Percentiles rank a stretch among this genome's conserved stretches.
These are phyloP conservation scores for Apiospora malaysiana DNA, from an alignment of 2,329 filamentous ascomycete species.

Conservation along the genomic window DNA sequence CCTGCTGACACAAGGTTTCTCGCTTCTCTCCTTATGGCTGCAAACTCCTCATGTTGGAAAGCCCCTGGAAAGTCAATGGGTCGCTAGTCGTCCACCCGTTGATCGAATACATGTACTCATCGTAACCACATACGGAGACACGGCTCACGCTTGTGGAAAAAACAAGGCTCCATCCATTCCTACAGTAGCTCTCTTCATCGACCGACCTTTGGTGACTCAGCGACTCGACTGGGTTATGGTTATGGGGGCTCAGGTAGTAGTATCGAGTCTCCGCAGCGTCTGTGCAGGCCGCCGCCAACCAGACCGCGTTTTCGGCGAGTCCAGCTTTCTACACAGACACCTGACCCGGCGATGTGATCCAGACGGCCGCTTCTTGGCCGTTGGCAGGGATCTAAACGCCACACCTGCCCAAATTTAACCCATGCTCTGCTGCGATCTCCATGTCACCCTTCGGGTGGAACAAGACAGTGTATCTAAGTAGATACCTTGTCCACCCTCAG, in stretches of 20 bases:
- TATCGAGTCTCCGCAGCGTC: conserved; percentile 33
- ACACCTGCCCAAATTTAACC: conserved; percentile 36
- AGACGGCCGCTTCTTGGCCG: conserved; percentile 38
- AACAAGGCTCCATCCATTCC: background rate
- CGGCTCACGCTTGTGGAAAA: background rate
- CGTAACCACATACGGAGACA: background rate
- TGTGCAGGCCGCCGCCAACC: conserved; percentile 39
- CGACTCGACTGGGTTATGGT: conserved; percentile 24
- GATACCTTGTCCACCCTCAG: conserved; percentile 16
- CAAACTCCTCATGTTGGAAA: background rate
- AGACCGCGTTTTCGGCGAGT: conserved; percentile 40
- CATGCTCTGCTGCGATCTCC: conserved; percentile 26
- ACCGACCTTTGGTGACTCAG: conserved; percentile 32
- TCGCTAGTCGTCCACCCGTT: background rate
- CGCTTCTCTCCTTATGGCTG: conserved; percentile 5
- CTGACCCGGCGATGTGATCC: conserved; percentile 27
- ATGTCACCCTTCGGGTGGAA: conserved; percentile 1
- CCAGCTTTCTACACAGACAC: conserved; percentile 31
- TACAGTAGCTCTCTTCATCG: conserved; percentile 13
- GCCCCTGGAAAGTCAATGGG: background rate
- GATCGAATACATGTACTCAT: background rate
- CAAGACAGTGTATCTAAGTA: conserved; percentile 20
- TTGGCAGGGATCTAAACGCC: conserved; percentile 43
- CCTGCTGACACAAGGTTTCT: background rate
- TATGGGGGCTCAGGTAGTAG: conserved; percentile 24